Evolutionary conservation across 148 eudicot genomes (phyloP), one percentile per base, ranked within the genome.

Genomic region (Rhododendron molle): DNA sequence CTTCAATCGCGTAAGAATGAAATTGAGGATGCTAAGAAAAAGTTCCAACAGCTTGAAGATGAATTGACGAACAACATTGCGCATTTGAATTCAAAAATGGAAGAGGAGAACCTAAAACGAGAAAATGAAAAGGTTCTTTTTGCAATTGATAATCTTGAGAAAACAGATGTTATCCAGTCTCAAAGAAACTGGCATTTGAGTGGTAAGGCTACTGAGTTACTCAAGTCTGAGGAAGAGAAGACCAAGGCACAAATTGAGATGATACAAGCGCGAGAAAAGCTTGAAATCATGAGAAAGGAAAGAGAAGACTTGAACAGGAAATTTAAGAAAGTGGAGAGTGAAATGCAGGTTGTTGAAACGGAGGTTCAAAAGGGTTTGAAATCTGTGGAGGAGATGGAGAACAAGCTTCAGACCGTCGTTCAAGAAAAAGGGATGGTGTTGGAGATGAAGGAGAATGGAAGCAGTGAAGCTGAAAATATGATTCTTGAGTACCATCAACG

Each of bases 151-250:
- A 95, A 97, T 88, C 86, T 94, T 49, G 94, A 94, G 87, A 92
- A 90, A 89, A 62, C 83, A 18, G 93, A 88, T 85, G 82, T 65
- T 86, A 88, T 69, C 49, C 78, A 50, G 12, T 46, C 62, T 30
- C 88, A 92, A 80, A 91, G 73, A 85, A 91, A 81, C 76, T 93
- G 96, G 98, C 89, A 89, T 71, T 44, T 89, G 50, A 89, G 87
- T 23, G 88, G 95, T 78, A 96, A 94, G 88, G 98, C 99, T 60
- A 92, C 95, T 28, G 99, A 96, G 23, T 88, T 97, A 88, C 92
- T 97, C 81, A 95, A 93, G 80, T 90, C 92, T 4, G 98, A 94
- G 88, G 99, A 97, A 91, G 96, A 95, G 90, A 97, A 92, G 86
- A 93, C 92, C 30, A 94, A 93, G 89, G 85, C 93, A 47, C 98